These are phyloP conservation scores for Apiospora arundinis DNA, from an alignment of 2,329 filamentous ascomycete species.

Conservation along the genomic window DNA sequence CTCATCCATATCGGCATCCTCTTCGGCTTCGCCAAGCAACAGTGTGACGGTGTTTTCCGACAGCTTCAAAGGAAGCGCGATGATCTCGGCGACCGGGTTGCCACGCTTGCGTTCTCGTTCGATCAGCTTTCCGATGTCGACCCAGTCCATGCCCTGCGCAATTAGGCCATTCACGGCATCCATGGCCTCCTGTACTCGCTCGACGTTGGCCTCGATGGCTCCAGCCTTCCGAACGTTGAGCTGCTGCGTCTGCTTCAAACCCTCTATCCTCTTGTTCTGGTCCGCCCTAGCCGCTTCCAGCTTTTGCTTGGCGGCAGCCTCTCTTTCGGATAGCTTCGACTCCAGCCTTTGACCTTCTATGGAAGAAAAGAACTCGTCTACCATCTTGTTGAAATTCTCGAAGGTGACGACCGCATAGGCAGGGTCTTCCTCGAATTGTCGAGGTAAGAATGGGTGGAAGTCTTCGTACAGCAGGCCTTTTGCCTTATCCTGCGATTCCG, in stretches of 20 bases:
- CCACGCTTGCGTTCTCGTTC: constrained; percentile 81
- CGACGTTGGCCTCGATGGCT: constrained; percentile 88
- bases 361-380: constrained; percentile 97
- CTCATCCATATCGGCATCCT: constrained; percentile 56
- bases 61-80: constrained; percentile 86
- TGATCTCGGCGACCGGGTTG: constrained; percentile 86
- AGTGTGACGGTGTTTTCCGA: constrained; percentile 89
- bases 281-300: constrained; percentile 84
- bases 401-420: constrained; percentile 75
- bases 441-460: constrained; percentile 90
- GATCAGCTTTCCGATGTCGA: constrained; percentile 85
- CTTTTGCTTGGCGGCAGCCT: constrained; percentile 81
- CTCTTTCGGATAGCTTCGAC: constrained; percentile 80
- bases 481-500: constrained; percentile 43
- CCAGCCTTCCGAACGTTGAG: constrained; percentile 87
- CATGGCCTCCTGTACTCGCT: constrained; percentile 90
- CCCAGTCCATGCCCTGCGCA: constrained; percentile 96
- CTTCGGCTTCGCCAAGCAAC: constrained; percentile 73
- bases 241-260: constrained; percentile 80
- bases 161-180: constrained; percentile 93
- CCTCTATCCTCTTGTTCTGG: constrained; percentile 84
- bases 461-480: constrained; percentile 81
- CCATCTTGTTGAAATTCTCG: constrained; percentile 87
- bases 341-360: constrained; percentile 93
- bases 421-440: constrained; percentile 75